Base-by-base conservation (phyloP, 805 yeast species). In the Sugiyamaella boreocaroliniensis region DNA sequence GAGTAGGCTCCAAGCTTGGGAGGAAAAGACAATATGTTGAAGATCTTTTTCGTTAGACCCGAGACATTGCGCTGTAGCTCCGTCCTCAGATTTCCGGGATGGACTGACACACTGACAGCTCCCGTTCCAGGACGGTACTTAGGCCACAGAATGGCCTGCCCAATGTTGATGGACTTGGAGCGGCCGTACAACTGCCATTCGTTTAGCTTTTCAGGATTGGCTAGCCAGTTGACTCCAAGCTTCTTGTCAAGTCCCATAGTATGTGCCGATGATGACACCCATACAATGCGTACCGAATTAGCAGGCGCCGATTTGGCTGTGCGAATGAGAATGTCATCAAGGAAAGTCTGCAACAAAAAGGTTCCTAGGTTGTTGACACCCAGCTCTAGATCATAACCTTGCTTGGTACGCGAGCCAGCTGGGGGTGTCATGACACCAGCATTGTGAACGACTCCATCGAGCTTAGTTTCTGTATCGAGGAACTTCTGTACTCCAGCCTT, bases 301-400 rank as follows among this genome's bases (percentile, higher is more conserved):
- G 62, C 53, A 15, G 63, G 58, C 9, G 65, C 61, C 1, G 50
- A 52, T 40, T 61, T 52, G 1, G 71, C 67, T 1, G 76, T 63
- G 18, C 65, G 58, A 26, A 68, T 52, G 20, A 78, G 51, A 3
- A 74, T 54, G 7, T 76, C 76, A 19, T 64, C 67, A 45, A 76
- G 59, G 22, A 65, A 60, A 49, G 68, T 69, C 52, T 75, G 72
- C 18, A 79, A 61, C 15, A 76, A 60, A 49, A 69, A 74, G 29
- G 77, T 76, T 2, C 76, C 82, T 14, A 79, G 56, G 22, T 61
- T 69, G 60, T 78, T 79, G 18, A 74, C 72, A 8, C 79, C 82
- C 44, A 76, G 63, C 51, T 75, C 78, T 40, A 67, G 51, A 48
- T 79, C 82, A 52, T 68, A 71, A 7, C 78, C 79, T 62, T 79